phyloP scores from a whole-genome alignment of 306 rosid genomes.

The Cyclanthera cordifolia region DNA sequence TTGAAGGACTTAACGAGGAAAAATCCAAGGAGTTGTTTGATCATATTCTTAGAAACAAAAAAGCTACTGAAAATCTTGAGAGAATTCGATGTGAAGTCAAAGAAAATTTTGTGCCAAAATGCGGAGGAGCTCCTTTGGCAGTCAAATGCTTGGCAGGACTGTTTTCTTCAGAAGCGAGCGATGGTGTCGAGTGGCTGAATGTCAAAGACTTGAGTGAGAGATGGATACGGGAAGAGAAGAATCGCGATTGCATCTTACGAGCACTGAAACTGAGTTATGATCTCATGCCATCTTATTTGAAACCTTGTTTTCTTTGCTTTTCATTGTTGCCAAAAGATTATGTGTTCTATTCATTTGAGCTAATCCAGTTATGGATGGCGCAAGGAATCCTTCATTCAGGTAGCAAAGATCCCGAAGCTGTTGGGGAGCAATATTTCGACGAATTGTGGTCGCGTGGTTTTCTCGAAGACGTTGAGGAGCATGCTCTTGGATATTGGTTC shows the following conservation, averaged over 20 bases:
- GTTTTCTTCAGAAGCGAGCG: background rate
- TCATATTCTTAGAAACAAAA: background rate
- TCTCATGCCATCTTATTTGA: constrained; percentile 13
- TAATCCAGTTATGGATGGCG: constrained; percentile 40
- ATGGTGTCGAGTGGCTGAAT: background rate
- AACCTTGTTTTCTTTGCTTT: constrained; percentile 21
- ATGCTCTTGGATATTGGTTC: background rate
- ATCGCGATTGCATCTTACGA: background rate
- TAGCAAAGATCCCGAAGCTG: constrained; percentile 13
- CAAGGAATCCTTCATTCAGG: constrained; percentile 20
- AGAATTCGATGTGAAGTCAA: background rate
- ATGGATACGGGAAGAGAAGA: background rate
- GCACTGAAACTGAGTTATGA: constrained; percentile 9
- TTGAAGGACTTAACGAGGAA: constrained; percentile 3
- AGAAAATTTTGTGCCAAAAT: background rate
- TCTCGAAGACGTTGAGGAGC: constrained; percentile 19
- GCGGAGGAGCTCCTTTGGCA: constrained; percentile 19
- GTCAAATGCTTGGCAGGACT: constrained; percentile 2
- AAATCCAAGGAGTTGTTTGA: constrained; percentile 1
- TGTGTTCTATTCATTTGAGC: background rate
- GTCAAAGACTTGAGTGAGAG: background rate
- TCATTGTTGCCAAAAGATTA: constrained; percentile 19
- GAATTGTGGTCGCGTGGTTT: constrained; percentile 25
- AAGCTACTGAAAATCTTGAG: background rate
- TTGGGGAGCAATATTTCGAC: constrained; percentile 23